Evolutionary conservation across 176 grass and related monocot genomes (phyloP), one percentile per base, ranked within the genome.

Genomic region (Miscanthus lutarioriparius): DNA sequence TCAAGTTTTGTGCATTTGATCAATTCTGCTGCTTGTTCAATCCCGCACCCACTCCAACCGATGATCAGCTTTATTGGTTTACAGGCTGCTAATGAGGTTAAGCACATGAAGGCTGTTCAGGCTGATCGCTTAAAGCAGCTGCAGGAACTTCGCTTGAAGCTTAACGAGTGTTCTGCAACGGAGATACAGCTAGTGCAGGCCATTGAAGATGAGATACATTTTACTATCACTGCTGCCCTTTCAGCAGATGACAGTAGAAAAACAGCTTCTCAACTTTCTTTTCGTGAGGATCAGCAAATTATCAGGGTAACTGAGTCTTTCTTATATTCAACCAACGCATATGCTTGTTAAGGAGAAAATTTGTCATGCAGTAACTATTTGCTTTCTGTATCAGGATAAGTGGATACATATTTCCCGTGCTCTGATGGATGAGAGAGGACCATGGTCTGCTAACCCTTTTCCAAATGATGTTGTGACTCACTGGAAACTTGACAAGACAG

Each of bases 401-500:
- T 98, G 96, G 96, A 84, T 95, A 82, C 96, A 95, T 77, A 90
- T 95, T 43, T 98, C 82, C 30, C 92, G 96, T 76, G 89, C 91
- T 80, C 73, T 98, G 62, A 95, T 84, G 86, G 96, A 98, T 58
- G 96, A 98, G 66, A 87, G 96, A 67, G 96, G 93, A 64, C 91
- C 96, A 78, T 98, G 96, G 96, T 98, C 93, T 81, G 88, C 96
- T 79, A 90, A 79, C 58, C 91, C 96, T 49, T 98, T 98, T 78
- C 96, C 96, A 82, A 98, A 98, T 70, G 89, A 88, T 83, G 72
- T 69, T 62, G 83, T 78, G 70, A 92, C 91, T 37, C 82, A 89
- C 70, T 98, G 96, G 96, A 95, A 95, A 86, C 96, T 93, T 44
- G 96, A 98, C 59, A 98, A 94, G 86, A 98, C 91, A 74, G 93